These are phyloP conservation scores for Botrytis squamosa DNA, from an alignment of 2,329 filamentous ascomycete genomes.

Conservation along the genomic window DNA sequence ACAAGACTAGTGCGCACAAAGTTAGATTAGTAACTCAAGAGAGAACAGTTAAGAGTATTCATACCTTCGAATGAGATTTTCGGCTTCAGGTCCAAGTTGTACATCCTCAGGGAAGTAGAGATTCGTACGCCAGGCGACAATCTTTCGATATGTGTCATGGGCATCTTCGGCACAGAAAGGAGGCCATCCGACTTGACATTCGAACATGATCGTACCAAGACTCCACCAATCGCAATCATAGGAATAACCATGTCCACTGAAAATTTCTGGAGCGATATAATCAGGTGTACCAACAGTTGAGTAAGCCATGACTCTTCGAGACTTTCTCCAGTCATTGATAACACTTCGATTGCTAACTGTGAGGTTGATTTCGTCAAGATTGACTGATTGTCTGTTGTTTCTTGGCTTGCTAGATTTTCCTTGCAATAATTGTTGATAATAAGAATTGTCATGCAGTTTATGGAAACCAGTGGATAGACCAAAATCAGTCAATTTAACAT, in stretches of 20 bases:
- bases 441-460: constrained; percentile 95
- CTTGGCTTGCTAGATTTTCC: constrained; percentile 68
- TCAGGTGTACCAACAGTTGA: constrained; percentile 97
- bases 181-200: constrained; percentile 97
- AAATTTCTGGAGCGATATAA: constrained; percentile 98
- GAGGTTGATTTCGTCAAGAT: constrained; percentile 95
- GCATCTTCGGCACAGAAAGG: constrained; percentile 98
- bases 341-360: constrained; percentile 97
- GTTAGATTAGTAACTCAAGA: constrained; percentile 32
- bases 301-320: constrained; percentile 92
- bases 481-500: constrained; percentile 98
- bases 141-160: constrained; percentile 98
- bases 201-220: constrained; percentile 98
- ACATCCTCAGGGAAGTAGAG: constrained; percentile 97
- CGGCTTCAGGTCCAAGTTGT: constrained; percentile 81
- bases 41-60: constrained; percentile 34
- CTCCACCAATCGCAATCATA: constrained; percentile 99
- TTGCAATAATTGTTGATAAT: constrained; percentile 94
- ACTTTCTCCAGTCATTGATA: constrained; percentile 99
- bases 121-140: constrained; percentile 95
- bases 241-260: constrained; percentile 92
- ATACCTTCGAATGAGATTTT: constrained; percentile 88
- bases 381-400: constrained; percentile 85
- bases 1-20: constrained; percentile 63
- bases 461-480: constrained; percentile 97